Evolutionary conservation across 1,139 yeast genomes (phyloP), one percentile per base, ranked within the genome.

Genomic region (Debaryomyces fabryi): DNA sequence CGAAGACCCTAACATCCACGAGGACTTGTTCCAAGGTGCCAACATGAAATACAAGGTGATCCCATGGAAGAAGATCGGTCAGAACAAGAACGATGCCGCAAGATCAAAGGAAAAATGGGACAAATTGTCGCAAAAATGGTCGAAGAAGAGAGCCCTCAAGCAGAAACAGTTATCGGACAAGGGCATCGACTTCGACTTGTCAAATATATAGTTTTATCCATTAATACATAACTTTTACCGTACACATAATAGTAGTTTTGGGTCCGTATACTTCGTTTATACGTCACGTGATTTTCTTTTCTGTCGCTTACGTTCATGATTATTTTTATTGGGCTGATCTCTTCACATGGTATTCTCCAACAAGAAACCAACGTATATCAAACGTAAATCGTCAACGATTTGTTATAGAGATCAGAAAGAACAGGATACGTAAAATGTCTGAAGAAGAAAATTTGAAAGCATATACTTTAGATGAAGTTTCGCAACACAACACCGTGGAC

Each of bases 401-500:
- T 9, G 10, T 25, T 30, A 27, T 18, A 18, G 23, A 30, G 9
- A 15, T 10, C 35, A 15, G 10, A n/a, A 21, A 25, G 15, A 39
- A 15, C 2, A 39, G 21, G 15, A 30, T n/a, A 10, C 16, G 13
- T 8, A 40, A 21, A 9, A 40, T 40, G 43, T 29, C 43, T 6
- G 43, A 40, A 30, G 61, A 58, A 40, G 68, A 70, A 33, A 10
- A 24, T 24, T 55, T 65, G 54, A 68, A 65, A 50, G 59, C 57
- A 35, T 68, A 58, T 59, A 71, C 73, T 30, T 58, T 62, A 47
- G 91, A 85, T 53, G 95, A 92, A 69, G 84, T 93, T 56, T 78
- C 88, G 53, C 69, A 82, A 65, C 98, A 93, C 78, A 86, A 79
- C 69, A 76, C 86, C 45, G 72, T 79, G 51, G 90, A 85, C 50